Percentiles rank a stretch among this genome's conserved stretches.
Conservation (phyloP, 805 yeast genomes). For the Yarrowia osloensis region DNA sequence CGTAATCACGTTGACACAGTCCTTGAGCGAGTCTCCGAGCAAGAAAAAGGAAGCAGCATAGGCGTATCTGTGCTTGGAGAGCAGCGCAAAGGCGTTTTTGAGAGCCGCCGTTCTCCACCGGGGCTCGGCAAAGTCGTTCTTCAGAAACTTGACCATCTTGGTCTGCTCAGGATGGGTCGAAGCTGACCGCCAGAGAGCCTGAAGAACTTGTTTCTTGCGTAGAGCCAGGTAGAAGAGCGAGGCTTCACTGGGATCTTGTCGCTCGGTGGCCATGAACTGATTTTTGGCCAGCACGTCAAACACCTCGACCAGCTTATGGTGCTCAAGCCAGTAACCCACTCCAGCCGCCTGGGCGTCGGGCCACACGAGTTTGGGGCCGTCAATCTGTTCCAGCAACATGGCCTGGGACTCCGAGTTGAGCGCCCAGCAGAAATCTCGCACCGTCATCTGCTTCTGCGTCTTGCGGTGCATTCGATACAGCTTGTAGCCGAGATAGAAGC, state of each 20-base stretch:
- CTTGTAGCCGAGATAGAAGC: constrained; percentile 71
- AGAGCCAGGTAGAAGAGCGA: constrained; percentile 78
- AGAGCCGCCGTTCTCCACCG: constrained; percentile 88
- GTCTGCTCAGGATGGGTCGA: constrained; percentile 75
- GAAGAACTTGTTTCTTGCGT: constrained; percentile 69
- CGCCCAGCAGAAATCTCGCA: constrained; percentile 89
- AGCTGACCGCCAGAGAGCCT: constrained; percentile 82
- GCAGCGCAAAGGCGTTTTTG: constrained; percentile 86
- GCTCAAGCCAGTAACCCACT: constrained; percentile 68
- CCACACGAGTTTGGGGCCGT: constrained; percentile 56
- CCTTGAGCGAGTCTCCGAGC: constrained; percentile 71
- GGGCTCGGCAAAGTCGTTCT: constrained; percentile 69
- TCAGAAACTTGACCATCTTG: constrained; percentile 75
- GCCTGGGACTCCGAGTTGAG: constrained; percentile 79
- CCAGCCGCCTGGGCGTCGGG: constrained; percentile 59
- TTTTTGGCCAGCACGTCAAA: constrained; percentile 72
- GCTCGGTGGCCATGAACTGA: constrained; percentile 60
- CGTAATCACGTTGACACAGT: constrained; percentile 73
- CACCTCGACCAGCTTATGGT: constrained; percentile 49
- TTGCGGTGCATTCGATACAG: constrained; percentile 59
- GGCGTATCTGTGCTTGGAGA: constrained; percentile 82
- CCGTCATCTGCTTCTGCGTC: constrained; percentile 56
- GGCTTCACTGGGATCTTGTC: constrained; percentile 71
- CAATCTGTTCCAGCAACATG: constrained; percentile 54
- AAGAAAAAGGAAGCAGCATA: constrained; percentile 91